Evolutionary conservation across 1,284 basidiomycete species (phyloP).

Genomic region (Lignosus rhinocerotis): DNA sequence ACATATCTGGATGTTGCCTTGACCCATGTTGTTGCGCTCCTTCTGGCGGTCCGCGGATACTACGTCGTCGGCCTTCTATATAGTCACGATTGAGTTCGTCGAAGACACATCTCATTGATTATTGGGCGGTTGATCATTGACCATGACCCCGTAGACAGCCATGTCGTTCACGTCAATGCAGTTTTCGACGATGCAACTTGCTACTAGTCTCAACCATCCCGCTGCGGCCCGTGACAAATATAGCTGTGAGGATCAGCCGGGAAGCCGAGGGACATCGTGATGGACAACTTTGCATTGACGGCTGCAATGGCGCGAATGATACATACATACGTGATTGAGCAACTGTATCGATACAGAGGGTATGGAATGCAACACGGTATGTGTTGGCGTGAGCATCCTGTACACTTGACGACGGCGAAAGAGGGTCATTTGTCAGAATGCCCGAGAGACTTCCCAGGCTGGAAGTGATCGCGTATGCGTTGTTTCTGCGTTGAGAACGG

Average conservation of each 20-base stretch:
- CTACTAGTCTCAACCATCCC: too few relatives aligned
- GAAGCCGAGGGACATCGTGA: neutral
- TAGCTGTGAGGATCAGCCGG: neutral
- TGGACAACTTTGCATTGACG: neutral
- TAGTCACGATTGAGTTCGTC: neutral
- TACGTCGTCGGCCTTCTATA: neutral
- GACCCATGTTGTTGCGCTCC: neutral
- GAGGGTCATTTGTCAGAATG: conserved; percentile 68
- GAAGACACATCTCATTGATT: neutral
- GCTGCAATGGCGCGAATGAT: neutral
- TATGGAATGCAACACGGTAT: neutral
- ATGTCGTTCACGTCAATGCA: neutral
- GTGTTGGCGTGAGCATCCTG: neutral
- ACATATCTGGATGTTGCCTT: neutral
- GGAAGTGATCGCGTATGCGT: conserved; percentile 76
- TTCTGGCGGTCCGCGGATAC: neutral
- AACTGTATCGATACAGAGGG: neutral
- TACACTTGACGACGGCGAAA: neutral
- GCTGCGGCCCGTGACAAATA: neutral
- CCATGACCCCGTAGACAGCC: neutral
- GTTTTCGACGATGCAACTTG: too few relatives aligned
- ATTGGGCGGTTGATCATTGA: too few relatives aligned
- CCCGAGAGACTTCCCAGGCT: conserved; percentile 78
- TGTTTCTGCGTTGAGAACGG: conserved; percentile 66
- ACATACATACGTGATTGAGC: conserved; percentile 4